Base-by-base conservation (phyloP, 2,329 filamentous ascomycete genomes). In the Scortechinia acanthostroma region DNA sequence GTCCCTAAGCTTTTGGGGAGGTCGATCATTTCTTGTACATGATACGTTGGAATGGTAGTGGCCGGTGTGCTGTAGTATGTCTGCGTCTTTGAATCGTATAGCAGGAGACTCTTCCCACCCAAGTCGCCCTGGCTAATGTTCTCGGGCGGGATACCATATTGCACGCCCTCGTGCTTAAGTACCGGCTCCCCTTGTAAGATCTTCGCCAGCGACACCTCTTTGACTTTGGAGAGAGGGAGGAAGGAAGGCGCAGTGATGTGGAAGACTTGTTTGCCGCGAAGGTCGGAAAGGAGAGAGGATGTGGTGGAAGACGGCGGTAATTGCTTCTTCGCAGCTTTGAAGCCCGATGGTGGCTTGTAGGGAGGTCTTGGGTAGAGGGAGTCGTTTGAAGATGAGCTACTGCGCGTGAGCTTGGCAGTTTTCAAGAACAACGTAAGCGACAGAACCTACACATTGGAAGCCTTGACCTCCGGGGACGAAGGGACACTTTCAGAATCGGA, bases 161-260 rank as follows among this genome's bases (percentile, higher is more conserved):
- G 56, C 22, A 63, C 56, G 16, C 67, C 67, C 14, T 68, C 58
- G 48, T 69, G 58, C 28, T 54, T 58, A 35, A 71, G 45, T 22
- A 71, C 56, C 2, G 66, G 59, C 45, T 65, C 54, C 42, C 68
- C 67, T 20, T 61, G 58, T 47, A 62, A 46, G 20, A 65, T 60
- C 42, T 61, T 62, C 37, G 63, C 56, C 37, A 69, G 54, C 14
- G 68, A 61, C 37, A 72, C 56, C 46, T 69, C 61, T 49, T 69
- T 64, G 44, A 73, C 57, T 42, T 64, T 61, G 4, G 62, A 62
- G 23, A 73, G 49, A 16, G 68, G 64, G 16, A 73, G 58, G 42
- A 56, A 63, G 3, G 63, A 55, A 2, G 70, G 70, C 1, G 66
- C 67, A 16, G 65, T 66, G 46, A 73, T 68, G 49, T 73, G 67